These are phyloP conservation scores for Rhodotorula sphaerocarpa DNA, from an alignment of 768 basidiomycete species.

Conservation along the genomic window DNA sequence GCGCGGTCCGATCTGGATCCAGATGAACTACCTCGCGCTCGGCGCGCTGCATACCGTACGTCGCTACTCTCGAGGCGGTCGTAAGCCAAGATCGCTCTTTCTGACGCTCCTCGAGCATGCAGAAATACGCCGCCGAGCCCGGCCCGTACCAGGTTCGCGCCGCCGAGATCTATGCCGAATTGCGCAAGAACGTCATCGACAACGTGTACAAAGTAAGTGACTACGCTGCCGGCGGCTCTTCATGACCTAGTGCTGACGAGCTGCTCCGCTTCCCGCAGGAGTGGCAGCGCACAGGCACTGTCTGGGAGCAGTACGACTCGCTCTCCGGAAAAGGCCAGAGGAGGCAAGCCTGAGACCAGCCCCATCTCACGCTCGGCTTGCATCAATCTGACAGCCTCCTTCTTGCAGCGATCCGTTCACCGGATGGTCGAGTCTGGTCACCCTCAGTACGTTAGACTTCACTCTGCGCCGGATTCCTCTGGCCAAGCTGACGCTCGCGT, in stretches of 20 bases:
- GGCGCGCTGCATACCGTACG: slow-evolving; percentile 66
- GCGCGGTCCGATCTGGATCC: slow-evolving; percentile 94
- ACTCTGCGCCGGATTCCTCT: not conserved
- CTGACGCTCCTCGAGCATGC: not conserved
- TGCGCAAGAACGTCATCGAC: slow-evolving; percentile 72
- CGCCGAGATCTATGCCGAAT: slow-evolving; percentile 64
- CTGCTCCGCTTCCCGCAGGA: slow-evolving; percentile 50
- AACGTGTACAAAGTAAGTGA: slow-evolving; percentile 62
- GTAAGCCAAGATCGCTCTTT: not conserved
- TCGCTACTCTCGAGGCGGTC: not conserved
- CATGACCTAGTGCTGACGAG: not conserved
- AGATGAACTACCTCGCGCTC: slow-evolving; percentile 90
- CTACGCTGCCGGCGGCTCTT: not conserved
- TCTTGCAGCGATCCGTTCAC: slow-evolving; percentile 79
- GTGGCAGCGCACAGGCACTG: slow-evolving; percentile 83
- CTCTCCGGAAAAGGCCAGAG: slow-evolving; percentile 70
- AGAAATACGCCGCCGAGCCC: slow-evolving; percentile 68
- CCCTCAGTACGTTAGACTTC: slow-evolving; percentile 31
- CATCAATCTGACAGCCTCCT: slow-evolving; percentile 10
- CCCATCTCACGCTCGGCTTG: too few relatives aligned
- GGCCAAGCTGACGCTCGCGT: too few relatives aligned
- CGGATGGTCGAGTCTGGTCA: slow-evolving; percentile 70
- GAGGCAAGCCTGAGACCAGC: slow-evolving; percentile 60
- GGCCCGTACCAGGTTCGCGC: slow-evolving; percentile 77
- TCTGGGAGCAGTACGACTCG: slow-evolving; percentile 95